These are phyloP conservation scores for Lasiosphaeria miniovina DNA, from an alignment of 495 filamentous ascomycete species.

Conservation along the genomic window DNA sequence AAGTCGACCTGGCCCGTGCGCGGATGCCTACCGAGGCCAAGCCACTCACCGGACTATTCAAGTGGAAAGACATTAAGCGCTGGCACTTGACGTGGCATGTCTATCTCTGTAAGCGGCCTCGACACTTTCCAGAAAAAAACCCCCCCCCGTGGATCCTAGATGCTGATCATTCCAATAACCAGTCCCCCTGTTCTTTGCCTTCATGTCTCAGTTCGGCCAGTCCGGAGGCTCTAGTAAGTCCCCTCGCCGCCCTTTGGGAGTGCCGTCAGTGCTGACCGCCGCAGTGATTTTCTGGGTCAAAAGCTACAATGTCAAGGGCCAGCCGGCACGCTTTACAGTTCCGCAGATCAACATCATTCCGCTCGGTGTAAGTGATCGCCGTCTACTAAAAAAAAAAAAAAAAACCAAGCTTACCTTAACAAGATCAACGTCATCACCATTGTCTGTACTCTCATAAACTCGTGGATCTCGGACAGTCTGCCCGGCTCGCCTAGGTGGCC, in stretches of 20 bases:
- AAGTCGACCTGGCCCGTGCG: slow-evolving; percentile 13
- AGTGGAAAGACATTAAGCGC: slow-evolving; percentile 17
- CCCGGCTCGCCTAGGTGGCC: slow-evolving; percentile 16
- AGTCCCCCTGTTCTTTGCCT: slow-evolving; percentile 13
- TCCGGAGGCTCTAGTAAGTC: slow-evolving; percentile 13
- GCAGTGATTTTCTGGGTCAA: slow-evolving; percentile 21
- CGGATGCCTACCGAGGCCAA: slow-evolving; percentile 15
- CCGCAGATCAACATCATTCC: slow-evolving; percentile 17
- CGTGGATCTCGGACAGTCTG: slow-evolving; percentile 17
- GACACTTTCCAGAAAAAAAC: neutral
- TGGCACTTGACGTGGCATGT: slow-evolving; percentile 18
- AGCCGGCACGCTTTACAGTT: slow-evolving; percentile 11
- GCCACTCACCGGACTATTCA: slow-evolving; percentile 9
- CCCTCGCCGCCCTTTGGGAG: neutral
- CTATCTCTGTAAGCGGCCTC: slow-evolving; percentile 11
- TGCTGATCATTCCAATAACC: slow-evolving; percentile 3
- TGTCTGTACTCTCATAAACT: slow-evolving; percentile 13
- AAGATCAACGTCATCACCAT: slow-evolving; percentile 17
- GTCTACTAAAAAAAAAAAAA: neutral
- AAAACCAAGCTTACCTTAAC: slow-evolving; percentile 1
- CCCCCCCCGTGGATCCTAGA: neutral
- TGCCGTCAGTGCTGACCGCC: neutral
- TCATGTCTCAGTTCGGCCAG: slow-evolving; percentile 15
- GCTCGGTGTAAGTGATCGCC: slow-evolving; percentile 9
- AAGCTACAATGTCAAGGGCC: slow-evolving; percentile 14